These are phyloP conservation scores for Plasmodium blacklocki DNA, from an alignment of 169 alveolate genomes.

Conservation along the genomic window DNA sequence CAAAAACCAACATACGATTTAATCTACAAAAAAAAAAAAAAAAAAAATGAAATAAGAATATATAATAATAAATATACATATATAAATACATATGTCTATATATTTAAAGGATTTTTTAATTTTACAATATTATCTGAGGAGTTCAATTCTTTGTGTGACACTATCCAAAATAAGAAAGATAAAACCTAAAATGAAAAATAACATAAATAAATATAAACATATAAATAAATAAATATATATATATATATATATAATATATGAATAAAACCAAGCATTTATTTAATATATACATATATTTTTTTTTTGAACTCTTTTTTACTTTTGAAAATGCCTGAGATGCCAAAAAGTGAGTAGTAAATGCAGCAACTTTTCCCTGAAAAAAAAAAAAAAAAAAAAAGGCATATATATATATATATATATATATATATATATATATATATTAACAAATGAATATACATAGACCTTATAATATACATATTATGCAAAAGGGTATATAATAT, in stretches of 20 bases:
- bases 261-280: too few species aligned
- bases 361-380: conserved; percentile 89
- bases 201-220: not conserved
- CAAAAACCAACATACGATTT: conserved; percentile 92
- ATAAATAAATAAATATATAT: conserved; percentile 7
- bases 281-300: too few species aligned
- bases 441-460: not conserved
- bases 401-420: not conserved
- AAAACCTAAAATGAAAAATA: conserved; percentile 75
- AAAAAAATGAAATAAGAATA: conserved; percentile 13
- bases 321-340: conserved; percentile 94
- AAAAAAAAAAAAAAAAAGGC: not conserved
- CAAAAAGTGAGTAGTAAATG: conserved; percentile 94
- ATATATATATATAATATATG: not conserved
- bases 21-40: conserved; percentile 75
- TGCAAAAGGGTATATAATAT: not conserved
- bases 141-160: conserved; percentile 91
- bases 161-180: conserved; percentile 93
- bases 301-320: conserved; percentile 25
- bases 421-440: not conserved
- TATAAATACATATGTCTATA: conserved; percentile 2
- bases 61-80: not conserved
- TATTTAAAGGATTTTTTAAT: not conserved
- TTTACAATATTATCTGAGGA: conserved; percentile 82
- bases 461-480: too few species aligned